Conservation (phyloP, 805 yeast species). For the Saccharomycopsis fermentans region DNA sequence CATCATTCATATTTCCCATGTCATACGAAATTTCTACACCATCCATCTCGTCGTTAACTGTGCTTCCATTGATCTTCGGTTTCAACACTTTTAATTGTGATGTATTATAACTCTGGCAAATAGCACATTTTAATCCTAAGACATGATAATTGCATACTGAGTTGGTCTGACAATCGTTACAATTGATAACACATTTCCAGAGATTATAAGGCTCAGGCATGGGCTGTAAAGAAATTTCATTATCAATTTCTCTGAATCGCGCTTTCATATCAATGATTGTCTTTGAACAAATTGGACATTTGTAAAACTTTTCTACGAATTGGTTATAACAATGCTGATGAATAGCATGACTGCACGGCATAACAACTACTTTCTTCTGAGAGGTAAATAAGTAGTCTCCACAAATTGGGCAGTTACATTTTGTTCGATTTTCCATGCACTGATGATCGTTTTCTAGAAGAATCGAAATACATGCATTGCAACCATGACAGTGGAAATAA, state of each 20-base stretch:
- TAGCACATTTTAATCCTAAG: conserved; percentile 78
- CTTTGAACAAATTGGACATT: conserved; percentile 84
- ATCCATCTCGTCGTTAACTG: conserved; percentile 18
- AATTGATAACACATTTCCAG: conserved; percentile 68
- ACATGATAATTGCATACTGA: conserved; percentile 70
- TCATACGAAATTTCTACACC: conserved; percentile 11
- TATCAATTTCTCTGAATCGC: conserved; percentile 76
- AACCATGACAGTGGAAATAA: conserved; percentile 82
- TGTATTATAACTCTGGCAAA: conserved; percentile 82
- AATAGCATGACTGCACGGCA: conserved; percentile 91
- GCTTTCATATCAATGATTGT: conserved; percentile 83
- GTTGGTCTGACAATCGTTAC: conserved; percentile 84
- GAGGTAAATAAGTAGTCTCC: conserved; percentile 84
- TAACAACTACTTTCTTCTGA: conserved; percentile 72
- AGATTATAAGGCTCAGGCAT: conserved; percentile 69
- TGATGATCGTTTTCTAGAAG: conserved; percentile 67
- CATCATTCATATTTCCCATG: conserved; percentile 1
- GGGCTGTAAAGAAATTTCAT: conserved; percentile 65
- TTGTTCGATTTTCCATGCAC: conserved; percentile 81
- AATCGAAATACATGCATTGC: conserved; percentile 81
- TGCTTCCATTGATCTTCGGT: conserved; percentile 25
- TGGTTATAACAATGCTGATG: conserved; percentile 80
- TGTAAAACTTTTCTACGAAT: conserved; percentile 71
- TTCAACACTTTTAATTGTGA: conserved; percentile 60
- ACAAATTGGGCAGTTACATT: conserved; percentile 88